Conservation (phyloP, 768 basidiomycete species). For the Candolleomyces eurysporus region DNA sequence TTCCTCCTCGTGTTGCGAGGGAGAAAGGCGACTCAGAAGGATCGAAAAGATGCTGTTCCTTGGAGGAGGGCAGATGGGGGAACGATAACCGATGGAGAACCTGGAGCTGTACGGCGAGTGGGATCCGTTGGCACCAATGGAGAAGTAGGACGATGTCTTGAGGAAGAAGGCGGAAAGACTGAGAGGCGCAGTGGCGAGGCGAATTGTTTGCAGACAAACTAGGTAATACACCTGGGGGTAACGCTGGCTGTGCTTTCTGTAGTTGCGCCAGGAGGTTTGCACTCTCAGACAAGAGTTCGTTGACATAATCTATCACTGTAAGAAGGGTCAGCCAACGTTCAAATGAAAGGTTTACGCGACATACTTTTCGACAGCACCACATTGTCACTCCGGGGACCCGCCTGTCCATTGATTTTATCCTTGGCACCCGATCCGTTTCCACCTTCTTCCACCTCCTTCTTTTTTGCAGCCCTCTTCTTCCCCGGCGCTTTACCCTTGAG, state of each 20-base stretch:
- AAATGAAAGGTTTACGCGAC: constrained; percentile 26
- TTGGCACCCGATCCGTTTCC: constrained; percentile 46
- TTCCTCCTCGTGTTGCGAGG: too few species aligned
- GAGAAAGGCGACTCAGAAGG: too few species aligned
- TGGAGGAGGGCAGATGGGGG: too few species aligned
- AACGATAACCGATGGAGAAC: too few species aligned
- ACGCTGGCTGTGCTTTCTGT: constrained; percentile 50
- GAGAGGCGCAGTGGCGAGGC: too few species aligned
- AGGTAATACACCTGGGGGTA: constrained; percentile 60
- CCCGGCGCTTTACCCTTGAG: background rate
- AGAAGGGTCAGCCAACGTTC: constrained; percentile 3
- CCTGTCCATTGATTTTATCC: constrained; percentile 76
- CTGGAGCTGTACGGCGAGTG: too few species aligned
- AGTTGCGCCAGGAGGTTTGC: constrained; percentile 56
- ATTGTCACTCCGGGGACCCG: constrained; percentile 89
- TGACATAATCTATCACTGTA: constrained; percentile 84
- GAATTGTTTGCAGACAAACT: too few species aligned
- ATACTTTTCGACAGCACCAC: constrained; percentile 85
- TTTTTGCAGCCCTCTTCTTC: constrained; percentile 20
- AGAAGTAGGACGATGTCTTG: too few species aligned
- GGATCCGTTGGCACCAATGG: too few species aligned
- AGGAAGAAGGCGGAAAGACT: too few species aligned
- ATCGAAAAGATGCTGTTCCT: too few species aligned
- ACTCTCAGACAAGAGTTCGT: constrained; percentile 60
- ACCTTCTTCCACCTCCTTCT: constrained; percentile 45